Percentiles rank a stretch among this genome's conserved stretches.
Evolutionary conservation across 768 basidiomycete species (phyloP).

Genomic region (Porphyrellus cyaneotinctus): DNA sequence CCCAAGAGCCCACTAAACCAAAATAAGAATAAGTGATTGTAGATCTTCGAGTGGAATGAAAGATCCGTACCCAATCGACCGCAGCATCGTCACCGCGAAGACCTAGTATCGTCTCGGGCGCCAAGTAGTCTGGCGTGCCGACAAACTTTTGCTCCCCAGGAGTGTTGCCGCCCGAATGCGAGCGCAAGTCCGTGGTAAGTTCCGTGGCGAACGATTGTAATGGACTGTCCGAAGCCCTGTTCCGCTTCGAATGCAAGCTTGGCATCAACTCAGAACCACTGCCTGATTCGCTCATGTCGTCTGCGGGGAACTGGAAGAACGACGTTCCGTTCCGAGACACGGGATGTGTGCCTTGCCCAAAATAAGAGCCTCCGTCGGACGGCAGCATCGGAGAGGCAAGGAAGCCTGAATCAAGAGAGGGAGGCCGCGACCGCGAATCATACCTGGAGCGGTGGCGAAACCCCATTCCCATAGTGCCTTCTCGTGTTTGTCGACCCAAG

Average conservation of each 20-base stretch:
- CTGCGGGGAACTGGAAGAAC: slow-evolving; percentile 65
- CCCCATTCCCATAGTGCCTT: slow-evolving; percentile 44
- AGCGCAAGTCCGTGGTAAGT: slow-evolving; percentile 76
- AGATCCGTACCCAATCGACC: slow-evolving; percentile 86
- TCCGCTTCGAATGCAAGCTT: slow-evolving; percentile 50
- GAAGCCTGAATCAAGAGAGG: slow-evolving; percentile 77
- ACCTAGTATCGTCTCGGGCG: slow-evolving; percentile 93
- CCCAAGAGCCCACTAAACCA: slow-evolving; percentile 89
- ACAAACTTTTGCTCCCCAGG: slow-evolving; percentile 92
- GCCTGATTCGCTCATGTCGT: slow-evolving; percentile 85
- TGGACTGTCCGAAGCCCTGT: slow-evolving; percentile 64
- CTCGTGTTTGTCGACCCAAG: slow-evolving; percentile 92
- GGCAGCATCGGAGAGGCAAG: slow-evolving; percentile 72
- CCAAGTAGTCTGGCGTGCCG: slow-evolving; percentile 96
- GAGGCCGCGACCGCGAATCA: slow-evolving; percentile 72
- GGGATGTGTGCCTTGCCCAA: slow-evolving; percentile 61
- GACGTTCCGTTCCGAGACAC: slow-evolving; percentile 58
- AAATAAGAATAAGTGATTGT: slow-evolving; percentile 17
- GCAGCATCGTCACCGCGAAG: slow-evolving; percentile 91
- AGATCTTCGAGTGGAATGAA: slow-evolving; percentile 6
- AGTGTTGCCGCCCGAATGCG: slow-evolving; percentile 58
- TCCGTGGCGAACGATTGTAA: slow-evolving; percentile 85
- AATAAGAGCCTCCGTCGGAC: slow-evolving; percentile 76
- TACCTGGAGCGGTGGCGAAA: slow-evolving; percentile 52
- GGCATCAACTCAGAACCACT: slow-evolving; percentile 71